These are phyloP conservation scores for Paraglomus brasilianum DNA, from an alignment of 192 early-diverging fungal species.

Conservation along the genomic window DNA sequence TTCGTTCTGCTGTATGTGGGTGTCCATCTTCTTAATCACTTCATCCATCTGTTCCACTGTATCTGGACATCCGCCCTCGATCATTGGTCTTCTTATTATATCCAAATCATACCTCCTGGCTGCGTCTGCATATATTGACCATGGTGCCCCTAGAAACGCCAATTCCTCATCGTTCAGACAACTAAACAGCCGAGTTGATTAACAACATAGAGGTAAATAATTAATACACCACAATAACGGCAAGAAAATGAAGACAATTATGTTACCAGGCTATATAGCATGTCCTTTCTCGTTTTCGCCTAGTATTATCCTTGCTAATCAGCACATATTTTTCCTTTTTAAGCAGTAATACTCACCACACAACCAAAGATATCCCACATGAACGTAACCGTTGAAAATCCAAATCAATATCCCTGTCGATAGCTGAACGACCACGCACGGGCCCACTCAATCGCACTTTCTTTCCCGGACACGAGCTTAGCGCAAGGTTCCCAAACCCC, in stretches of 20 bases:
- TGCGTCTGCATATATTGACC: slow-evolving; percentile 53
- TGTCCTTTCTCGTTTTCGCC: slow-evolving; percentile 25
- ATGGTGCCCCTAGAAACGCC: slow-evolving; percentile 63
- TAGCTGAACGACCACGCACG: slow-evolving; percentile 65
- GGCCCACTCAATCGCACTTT: slow-evolving; percentile 72
- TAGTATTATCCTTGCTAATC: slow-evolving; percentile 7
- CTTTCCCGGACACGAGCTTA: slow-evolving; percentile 77
- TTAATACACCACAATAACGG: background rate
- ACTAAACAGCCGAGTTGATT: no score
- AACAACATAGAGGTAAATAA: no score
- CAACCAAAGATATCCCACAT: slow-evolving; percentile 57
- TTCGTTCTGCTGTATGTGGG: slow-evolving; percentile 44
- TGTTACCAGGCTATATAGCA: background rate
- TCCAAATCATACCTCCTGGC: slow-evolving; percentile 55
- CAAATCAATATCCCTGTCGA: slow-evolving; percentile 67
- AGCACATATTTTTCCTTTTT: background rate
- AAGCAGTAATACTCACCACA: slow-evolving; percentile 51
- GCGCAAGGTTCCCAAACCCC: slow-evolving; percentile 62
- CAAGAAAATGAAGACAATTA: slow-evolving; percentile 8
- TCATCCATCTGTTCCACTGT: slow-evolving; percentile 55
- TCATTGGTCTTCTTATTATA: slow-evolving; percentile 66
- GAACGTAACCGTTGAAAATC: slow-evolving; percentile 64
- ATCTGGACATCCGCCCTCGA: slow-evolving; percentile 65
- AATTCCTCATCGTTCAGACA: slow-evolving; percentile 68
- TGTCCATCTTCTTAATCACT: slow-evolving; percentile 52